Conservation (phyloP, 129 eudicot species). For the Helianthus tuberosus region DNA sequence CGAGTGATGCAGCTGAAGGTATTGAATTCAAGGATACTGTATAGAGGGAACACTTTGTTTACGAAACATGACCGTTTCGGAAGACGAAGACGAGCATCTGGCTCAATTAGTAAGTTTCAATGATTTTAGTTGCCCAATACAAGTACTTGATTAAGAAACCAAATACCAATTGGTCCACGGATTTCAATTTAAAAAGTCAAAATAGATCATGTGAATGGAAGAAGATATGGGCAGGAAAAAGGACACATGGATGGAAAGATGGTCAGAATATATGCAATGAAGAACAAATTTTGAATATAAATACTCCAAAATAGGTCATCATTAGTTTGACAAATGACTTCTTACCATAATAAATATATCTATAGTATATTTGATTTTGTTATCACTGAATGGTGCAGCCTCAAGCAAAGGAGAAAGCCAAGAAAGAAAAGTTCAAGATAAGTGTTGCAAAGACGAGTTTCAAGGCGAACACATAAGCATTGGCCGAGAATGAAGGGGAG, state of each 20-base stretch:
- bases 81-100: too few relatives aligned
- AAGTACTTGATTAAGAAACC: conserved; percentile 21
- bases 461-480: too few relatives aligned
- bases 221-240: conserved; percentile 33
- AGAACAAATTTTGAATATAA: conserved; percentile 30
- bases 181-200: conserved; percentile 36
- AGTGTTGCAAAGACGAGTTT: too few relatives aligned
- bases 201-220: conserved; percentile 35
- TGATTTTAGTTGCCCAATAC: conserved; percentile 1
- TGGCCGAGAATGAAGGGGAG: too few relatives aligned
- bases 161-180: conserved; percentile 17
- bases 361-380: too few relatives aligned
- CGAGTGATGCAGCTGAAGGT: conserved; percentile 73
- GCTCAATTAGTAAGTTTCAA: conserved; percentile 10
- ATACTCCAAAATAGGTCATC: conserved; percentile 31
- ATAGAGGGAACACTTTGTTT: too few relatives aligned
- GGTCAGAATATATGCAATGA: conserved; percentile 32
- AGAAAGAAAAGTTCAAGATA: too few relatives aligned
- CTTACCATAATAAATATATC: background rate
- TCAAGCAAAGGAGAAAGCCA: too few relatives aligned
- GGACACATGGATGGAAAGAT: conserved; percentile 27
- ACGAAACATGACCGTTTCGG: too few relatives aligned
- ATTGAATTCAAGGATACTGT: too few relatives aligned
- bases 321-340: conserved; percentile 19
- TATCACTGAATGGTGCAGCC: too few relatives aligned